Base-by-base conservation (phyloP, 371 early-diverging fungal species). In the Lichtheimia ramosa region DNA sequence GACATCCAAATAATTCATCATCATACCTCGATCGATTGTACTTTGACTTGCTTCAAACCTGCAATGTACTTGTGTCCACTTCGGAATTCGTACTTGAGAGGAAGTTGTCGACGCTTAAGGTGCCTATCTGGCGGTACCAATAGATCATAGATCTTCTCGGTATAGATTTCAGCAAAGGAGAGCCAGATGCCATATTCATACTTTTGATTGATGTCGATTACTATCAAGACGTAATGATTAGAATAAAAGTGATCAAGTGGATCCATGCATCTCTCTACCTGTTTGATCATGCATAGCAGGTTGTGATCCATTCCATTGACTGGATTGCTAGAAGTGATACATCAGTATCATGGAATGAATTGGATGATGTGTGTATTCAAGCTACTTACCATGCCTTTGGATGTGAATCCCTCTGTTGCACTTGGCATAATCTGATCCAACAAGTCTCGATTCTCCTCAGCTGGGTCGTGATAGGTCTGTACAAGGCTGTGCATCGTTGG, bases 131-230 rank as follows among this genome's bases (percentile, higher is more conserved):
- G 79, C n/a, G 66, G 70, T 18, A 71, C 81, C 34, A 95, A 70
- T 34, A 96, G 76, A 63, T 96, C 96, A 65, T 87, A 91, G 0
- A 94, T 84, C 61, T 87, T 84, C 64, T 94, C 95, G 27, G 88
- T 91, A 65, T 93, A 93, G 12, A 96, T 83, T 62, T 96, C 95
- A 7, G 87, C 82, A 73, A 86, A 92, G 5, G 90, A 90, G 25
- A 89, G 78, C 81, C 89, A 89, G 16, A 90, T 77, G 20, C 86
- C 74, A 60, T 89, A 92, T 56, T 82, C 85, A 71, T 78, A 87
- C 23, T 78, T 73, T 23, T 68, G 40, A n/a, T 79, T 77, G 21
- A 84, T 64, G 0, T 61, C 43, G 3, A 84, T 58, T 1, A 62
- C 82, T 79, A 53, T 5, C 23, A 16, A 2, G 15, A 24, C 14